Base-by-base conservation (phyloP, 257 asterid species). In the Nicotiana paniculata region DNA sequence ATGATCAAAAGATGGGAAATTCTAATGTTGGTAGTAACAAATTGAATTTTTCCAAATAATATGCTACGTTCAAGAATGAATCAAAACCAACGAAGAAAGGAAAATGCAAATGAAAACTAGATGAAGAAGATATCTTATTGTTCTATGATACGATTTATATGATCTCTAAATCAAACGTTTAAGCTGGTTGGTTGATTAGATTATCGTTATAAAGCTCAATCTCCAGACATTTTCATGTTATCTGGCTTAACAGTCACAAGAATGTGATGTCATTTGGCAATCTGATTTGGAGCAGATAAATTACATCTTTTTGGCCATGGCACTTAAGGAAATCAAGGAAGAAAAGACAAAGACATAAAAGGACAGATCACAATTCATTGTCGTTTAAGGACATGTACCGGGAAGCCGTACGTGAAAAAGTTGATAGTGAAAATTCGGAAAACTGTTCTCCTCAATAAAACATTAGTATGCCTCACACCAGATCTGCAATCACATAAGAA, bases 371-470 rank as follows among this genome's bases (percentile, higher is more conserved):
- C 39, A 66, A 83, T 43, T 85, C 54, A 17, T 82, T 69, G 83
- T 72, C 59, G 81, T 72, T 83, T 82, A 63, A 21, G 77, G 67
- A 85, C 82, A 86, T 90, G 80, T 92, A 96, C 99, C 89, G 97
- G 99, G 88, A 96, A 96, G 82, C 99, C 99, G 86, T 96, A 96
- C 68, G 98, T 94, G 97, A 96, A 96, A 93, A 96, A 96, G 91
- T 96, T 96, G 90, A 96, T 96, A 51, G 97, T 94, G 86, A 96
- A 96, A 88, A 92, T 75, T 88, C 93, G 93, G 89, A 96, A 96
- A 86, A 96, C 91, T 16, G 95, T 84, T 59, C 92, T 93, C 91
- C 97, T 91, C 84, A 96, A 88, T 77, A 96, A 92, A 79, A 96
- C 90, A 82, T 94, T 96, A 86, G 98, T 93, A 88, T 96, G 99